Evolutionary conservation across 2,329 filamentous ascomycete species (phyloP).

Genomic region (Ophiostoma himal-ulmi): DNA sequence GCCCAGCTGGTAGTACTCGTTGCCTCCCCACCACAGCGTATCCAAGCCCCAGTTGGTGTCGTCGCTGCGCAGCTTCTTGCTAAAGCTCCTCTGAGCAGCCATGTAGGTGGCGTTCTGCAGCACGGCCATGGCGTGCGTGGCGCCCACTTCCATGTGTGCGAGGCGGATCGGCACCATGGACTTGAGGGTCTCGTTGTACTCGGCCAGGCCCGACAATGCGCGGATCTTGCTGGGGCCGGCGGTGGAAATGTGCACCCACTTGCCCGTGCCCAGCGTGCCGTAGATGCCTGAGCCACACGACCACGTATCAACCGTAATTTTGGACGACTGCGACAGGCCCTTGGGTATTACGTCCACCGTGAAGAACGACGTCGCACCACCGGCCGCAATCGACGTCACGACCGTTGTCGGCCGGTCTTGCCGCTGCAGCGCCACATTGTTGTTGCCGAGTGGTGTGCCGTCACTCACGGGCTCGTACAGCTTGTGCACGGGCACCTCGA

Average conservation of each 20-base stretch:
- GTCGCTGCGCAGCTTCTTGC: conserved; percentile 43
- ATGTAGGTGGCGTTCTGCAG: conserved; percentile 75
- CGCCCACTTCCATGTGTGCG: conserved; percentile 65
- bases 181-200: conserved; percentile 73
- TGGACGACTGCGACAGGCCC: conserved; percentile 33
- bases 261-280: conserved; percentile 76
- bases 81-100: conserved; percentile 30
- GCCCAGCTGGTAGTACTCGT: conserved; percentile 88
- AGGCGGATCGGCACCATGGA: conserved; percentile 71
- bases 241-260: conserved; percentile 81
- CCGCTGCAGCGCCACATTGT: not conserved
- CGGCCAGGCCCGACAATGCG: conserved; percentile 71
- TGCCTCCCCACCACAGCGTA: conserved; percentile 89
- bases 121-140: conserved; percentile 73
- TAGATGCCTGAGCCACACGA: conserved; percentile 80
- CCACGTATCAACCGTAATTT: conserved; percentile 63
- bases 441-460: conserved; percentile 48
- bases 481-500: conserved; percentile 61
- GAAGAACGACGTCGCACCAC: conserved; percentile 82
- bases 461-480: conserved; percentile 53
- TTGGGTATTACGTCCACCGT: conserved; percentile 62
- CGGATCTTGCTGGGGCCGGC: conserved; percentile 73
- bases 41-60: conserved; percentile 86
- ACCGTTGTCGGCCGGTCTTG: conserved; percentile 38
- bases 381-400: conserved; percentile 75